Base-by-base conservation (phyloP, 257 asterid genomes). In the Solanum microdontum region DNA sequence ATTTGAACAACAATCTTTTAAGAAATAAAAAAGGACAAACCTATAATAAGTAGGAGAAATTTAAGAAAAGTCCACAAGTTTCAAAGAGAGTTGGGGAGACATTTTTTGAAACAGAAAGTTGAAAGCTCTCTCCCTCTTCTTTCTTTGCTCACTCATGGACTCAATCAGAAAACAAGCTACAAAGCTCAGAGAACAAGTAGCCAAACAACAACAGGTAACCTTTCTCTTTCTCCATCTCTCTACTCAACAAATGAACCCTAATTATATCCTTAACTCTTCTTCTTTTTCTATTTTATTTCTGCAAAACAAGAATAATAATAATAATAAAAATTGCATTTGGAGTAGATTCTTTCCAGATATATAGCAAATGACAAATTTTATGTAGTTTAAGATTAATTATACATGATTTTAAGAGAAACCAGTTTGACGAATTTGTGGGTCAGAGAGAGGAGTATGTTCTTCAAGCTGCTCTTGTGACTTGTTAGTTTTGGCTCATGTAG, bases 141-240 rank as follows among this genome's bases (percentile, higher is more conserved):
- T 48, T 55, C 24, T 1, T 55, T 55, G 10, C 10, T 6, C 10
- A 55, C 64, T 55, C 24, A n/a, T 33, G 96, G 98, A 93, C 84
- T 94, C 98, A 87, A 92, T 94, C 72, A 92, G 94, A 89, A 94
- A 93, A 84, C 98, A 94, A 90, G 98, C 98, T 15, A 88, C 94
- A 33, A 92, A 89, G 94, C 96, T 94, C 91, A 93, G 96, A 88
- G 96, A 93, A 86, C 96, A 94, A 89, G 98, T 94, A 43, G 96
- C 96, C 86, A 92, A 88, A 87, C 98, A 93, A 82, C 98, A 94
- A 39, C 96, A 94, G 88, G 98, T 93, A 84, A 55, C 2, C 87
- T 87, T 40, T 62, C 55, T 33, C 12, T 36, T n/a, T 28, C 43
- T 64, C 40, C 80, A 33, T 17, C 7, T 19, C 82, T 73, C 2